phyloP scores from a whole-genome alignment of 2,329 filamentous ascomycete species.

The Fusarium pseudonygamai region DNA sequence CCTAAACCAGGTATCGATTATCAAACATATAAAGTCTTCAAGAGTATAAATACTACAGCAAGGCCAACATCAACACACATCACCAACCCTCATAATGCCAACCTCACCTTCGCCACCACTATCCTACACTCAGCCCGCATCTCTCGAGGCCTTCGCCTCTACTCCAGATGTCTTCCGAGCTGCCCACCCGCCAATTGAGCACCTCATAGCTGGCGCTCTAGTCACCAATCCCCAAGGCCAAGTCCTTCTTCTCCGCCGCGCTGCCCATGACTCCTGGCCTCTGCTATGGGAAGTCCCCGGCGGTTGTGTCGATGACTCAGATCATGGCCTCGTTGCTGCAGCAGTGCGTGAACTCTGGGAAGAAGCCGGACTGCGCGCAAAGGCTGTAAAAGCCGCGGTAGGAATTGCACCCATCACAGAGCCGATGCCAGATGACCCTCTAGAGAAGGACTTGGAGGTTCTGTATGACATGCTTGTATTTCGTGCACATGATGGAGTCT shows the following conservation, averaged over 20 bases:
- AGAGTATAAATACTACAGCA: neutral
- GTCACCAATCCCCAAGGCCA: slow-evolving; percentile 33
- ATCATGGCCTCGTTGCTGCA: slow-evolving; percentile 35
- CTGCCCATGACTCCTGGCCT: slow-evolving; percentile 43
- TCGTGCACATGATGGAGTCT: slow-evolving; percentile 35
- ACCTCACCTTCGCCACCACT: slow-evolving; percentile 13
- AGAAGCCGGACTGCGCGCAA: slow-evolving; percentile 53
- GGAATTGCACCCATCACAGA: neutral
- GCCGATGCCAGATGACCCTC: slow-evolving; percentile 4
- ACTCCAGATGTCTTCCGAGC: slow-evolving; percentile 29
- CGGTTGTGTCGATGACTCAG: slow-evolving; percentile 35
- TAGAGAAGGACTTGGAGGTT: slow-evolving; percentile 36
- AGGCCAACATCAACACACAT: neutral
- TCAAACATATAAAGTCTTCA: slow-evolving; percentile 6
- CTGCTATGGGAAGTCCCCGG: slow-evolving; percentile 42
- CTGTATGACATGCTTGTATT: slow-evolving; percentile 39
- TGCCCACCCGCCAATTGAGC: slow-evolving; percentile 32
- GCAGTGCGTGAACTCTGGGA: slow-evolving; percentile 58
- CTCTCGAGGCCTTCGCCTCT: slow-evolving; percentile 22
- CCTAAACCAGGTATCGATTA: slow-evolving; percentile 25
- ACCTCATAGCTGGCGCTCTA: slow-evolving; percentile 40
- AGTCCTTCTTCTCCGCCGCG: slow-evolving; percentile 40
- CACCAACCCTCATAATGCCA: neutral
- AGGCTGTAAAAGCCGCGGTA: slow-evolving; percentile 38
- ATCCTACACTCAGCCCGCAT: slow-evolving; percentile 27